A percentile compares a stretch with the other conserved stretches of the same genome.
Evolutionary conservation across 1,284 basidiomycete genomes (phyloP).

Genomic region (Singerocomus inundabilis): DNA sequence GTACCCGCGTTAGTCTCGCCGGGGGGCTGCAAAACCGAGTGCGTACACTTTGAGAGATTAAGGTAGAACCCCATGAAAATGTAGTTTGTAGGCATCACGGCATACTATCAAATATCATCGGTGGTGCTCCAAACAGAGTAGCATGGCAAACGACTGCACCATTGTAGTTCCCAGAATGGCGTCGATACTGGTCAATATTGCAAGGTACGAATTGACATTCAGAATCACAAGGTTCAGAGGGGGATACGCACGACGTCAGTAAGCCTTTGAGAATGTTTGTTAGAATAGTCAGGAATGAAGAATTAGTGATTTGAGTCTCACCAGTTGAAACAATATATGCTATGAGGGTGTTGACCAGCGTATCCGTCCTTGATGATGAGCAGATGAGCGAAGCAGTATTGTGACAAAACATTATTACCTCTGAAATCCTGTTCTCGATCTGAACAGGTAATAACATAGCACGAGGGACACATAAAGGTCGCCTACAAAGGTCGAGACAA

Average conservation of each 20-base stretch:
- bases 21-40: not conserved
- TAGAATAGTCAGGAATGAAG: not conserved
- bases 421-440: conserved; percentile 43
- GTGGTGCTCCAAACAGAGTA: not conserved
- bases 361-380: conserved; percentile 40
- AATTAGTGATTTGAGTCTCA: conserved; percentile 10
- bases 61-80: conserved; percentile 24
- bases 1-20: not conserved
- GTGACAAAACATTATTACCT: conserved; percentile 26
- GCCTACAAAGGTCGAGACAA: conserved; percentile 40
- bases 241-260: conserved; percentile 44
- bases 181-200: conserved; percentile 38
- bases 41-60: conserved; percentile 21
- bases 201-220: not conserved
- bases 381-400: not conserved
- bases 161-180: conserved; percentile 45
- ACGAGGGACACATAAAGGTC: conserved; percentile 45
- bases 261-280: conserved; percentile 19
- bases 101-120: conserved; percentile 12
- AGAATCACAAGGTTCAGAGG: not conserved
- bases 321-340: conserved; percentile 49
- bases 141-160: conserved; percentile 15
- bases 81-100: conserved; percentile 20
- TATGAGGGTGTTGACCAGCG: conserved; percentile 43
- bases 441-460: conserved; percentile 41